Base-by-base conservation (phyloP, 371 early-diverging fungal genomes). In the Rhizopus delemar region DNA sequence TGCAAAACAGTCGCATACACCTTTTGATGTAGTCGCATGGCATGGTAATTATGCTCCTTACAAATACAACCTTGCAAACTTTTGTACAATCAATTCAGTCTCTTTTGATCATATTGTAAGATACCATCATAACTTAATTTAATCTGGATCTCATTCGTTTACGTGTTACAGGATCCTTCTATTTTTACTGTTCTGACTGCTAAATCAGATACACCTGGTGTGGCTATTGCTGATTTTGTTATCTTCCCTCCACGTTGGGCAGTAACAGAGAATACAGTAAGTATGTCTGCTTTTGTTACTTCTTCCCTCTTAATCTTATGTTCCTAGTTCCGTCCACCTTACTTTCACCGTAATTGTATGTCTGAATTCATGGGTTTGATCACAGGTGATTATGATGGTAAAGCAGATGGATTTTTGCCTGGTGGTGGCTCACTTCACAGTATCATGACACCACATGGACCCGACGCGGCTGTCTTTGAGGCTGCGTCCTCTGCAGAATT, bases 241-340 rank as follows among this genome's bases (percentile, higher is more conserved):
- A 93, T 96, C 43, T 97, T 97, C 79, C 97, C 98, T 63, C 97
- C 98, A 34, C 81, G 98, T n/a, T 97, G 95, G 90, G 91, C 92
- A 56, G 95, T 94, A 22, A 90, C 89, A 50, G 91, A 93, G 68
- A 74, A 90, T 70, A 96, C 97, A 33, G 85, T 83, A 78, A 68
- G 77, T 56, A 46, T 48, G 3, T 12, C n/a, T 16, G 3, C 31
- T 36, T 49, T 28, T 22, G 33, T 68, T 83, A 82, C 92, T 91
- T 84, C 86, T 97, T 15, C 98, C 98, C 36, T 96, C 96, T 41
- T 97, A 93, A 73, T 97, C 89, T 80, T 96, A 97, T 22, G 22
- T 2, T 22, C 22, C 38, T 68, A 86, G 83, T 92, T 91, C 85
- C 86, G 98, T 15, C 98, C 98, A 38, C 96, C 96, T 41, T 97